A percentile compares a stretch with the other conserved stretches of the same genome.
Evolutionary conservation across 2,329 filamentous ascomycete species (phyloP).

Genomic region (Delphinella strobiligena): DNA sequence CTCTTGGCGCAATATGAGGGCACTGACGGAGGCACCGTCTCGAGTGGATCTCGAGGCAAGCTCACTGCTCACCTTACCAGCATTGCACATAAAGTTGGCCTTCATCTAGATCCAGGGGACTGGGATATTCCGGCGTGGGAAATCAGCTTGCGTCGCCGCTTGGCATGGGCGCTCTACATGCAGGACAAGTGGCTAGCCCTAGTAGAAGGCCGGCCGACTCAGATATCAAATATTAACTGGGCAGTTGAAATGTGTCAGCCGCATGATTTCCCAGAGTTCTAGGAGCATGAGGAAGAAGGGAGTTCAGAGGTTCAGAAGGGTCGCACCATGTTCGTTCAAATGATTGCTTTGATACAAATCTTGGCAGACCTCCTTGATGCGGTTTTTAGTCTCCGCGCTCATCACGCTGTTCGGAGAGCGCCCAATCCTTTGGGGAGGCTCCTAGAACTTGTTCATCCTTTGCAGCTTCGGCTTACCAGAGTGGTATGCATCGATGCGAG

Average conservation of each 20-base stretch:
- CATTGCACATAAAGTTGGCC: conserved; percentile 26
- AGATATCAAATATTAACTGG: conserved; percentile 16
- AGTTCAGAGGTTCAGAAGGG: conserved; percentile 19
- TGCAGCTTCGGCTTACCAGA: conserved; percentile 16
- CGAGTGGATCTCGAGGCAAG: conserved; percentile 13
- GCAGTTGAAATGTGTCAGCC: conserved; percentile 14
- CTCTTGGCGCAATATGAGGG: conserved; percentile 24
- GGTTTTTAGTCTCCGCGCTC: conserved; percentile 14
- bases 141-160: conserved; percentile 16
- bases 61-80: conserved; percentile 25
- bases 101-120: conserved; percentile 20
- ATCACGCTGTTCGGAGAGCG: conserved; percentile 11
- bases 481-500: conserved; percentile 15
- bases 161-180: conserved; percentile 19
- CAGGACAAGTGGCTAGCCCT: conserved; percentile 20
- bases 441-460: conserved; percentile 15
- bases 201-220: conserved; percentile 17
- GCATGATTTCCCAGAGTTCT: conserved; percentile 19
- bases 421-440: conserved; percentile 10
- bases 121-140: conserved; percentile 21
- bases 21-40: conserved; percentile 15
- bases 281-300: conserved; percentile 18
- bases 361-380: conserved; percentile 13
- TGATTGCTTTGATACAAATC: conserved; percentile 16
- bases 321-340: conserved; percentile 18